phyloP scores from a whole-genome alignment of 2,329 filamentous ascomycete species.

The Diaporthe capsici region DNA sequence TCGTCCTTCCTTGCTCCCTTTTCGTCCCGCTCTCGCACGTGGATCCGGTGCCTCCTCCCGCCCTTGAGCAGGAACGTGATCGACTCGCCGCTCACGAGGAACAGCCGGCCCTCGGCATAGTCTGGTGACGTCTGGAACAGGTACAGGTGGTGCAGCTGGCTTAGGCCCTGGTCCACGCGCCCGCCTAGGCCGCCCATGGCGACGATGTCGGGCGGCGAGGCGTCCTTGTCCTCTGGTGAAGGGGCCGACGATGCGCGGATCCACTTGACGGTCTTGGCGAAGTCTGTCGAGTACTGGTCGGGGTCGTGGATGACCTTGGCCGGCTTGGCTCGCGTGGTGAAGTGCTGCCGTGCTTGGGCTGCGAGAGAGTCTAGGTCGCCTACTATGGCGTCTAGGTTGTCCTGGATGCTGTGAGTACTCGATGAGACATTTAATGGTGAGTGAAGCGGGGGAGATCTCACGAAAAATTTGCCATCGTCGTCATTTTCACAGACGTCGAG shows the following conservation, averaged over 20 bases:
- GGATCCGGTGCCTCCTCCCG: conserved; percentile 76
- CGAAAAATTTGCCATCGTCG: conserved; percentile 53
- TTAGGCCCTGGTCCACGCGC: conserved; percentile 92
- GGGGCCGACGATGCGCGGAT: conserved; percentile 56
- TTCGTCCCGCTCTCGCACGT: conserved; percentile 61
- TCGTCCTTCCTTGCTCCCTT: conserved; percentile 56
- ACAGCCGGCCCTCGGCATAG: conserved; percentile 73
- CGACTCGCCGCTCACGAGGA: conserved; percentile 84
- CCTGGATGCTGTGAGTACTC: conserved; percentile 50
- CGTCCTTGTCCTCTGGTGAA: not conserved
- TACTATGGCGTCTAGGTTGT: conserved; percentile 80
- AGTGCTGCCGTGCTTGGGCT: conserved; percentile 74
- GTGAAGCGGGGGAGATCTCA: conserved; percentile 1
- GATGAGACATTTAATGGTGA: not conserved
- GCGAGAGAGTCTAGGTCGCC: conserved; percentile 92
- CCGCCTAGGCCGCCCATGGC: conserved; percentile 89
- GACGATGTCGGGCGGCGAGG: conserved; percentile 72
- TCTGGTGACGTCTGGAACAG: conserved; percentile 67
- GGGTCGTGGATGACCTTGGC: conserved; percentile 77
- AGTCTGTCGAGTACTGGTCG: conserved; percentile 94
- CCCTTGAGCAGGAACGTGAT: conserved; percentile 84
- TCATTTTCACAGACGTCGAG: conserved; percentile 53
- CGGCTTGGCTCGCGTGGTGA: conserved; percentile 62
- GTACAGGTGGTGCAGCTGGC: conserved; percentile 88
- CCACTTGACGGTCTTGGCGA: conserved; percentile 82